Evolutionary conservation across 2,329 filamentous ascomycete genomes (phyloP).

Genomic region (Phaeosphaeriaceae sp.): DNA sequence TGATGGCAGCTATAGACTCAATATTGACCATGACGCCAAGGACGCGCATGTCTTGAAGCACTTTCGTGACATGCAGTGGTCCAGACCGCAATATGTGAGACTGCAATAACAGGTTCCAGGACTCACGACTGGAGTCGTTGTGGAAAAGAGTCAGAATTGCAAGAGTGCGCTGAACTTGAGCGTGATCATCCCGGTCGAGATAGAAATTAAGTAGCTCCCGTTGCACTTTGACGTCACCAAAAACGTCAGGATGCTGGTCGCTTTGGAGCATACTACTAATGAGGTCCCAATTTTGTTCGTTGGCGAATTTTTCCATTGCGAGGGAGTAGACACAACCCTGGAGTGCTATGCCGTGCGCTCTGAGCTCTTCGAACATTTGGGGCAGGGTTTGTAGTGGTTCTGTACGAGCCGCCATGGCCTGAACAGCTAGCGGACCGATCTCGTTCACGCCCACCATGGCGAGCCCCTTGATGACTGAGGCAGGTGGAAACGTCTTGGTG

Average conservation of each 20-base stretch:
- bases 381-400: conserved; percentile 63
- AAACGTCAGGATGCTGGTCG: conserved; percentile 70
- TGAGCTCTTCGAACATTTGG: conserved; percentile 66
- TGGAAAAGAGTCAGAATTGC: conserved; percentile 58
- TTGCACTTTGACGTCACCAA: conserved; percentile 64
- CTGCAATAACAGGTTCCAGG: conserved; percentile 58
- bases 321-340: conserved; percentile 69
- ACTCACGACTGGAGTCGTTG: conserved; percentile 43
- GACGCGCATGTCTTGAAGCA: conserved; percentile 60
- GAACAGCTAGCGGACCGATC: conserved; percentile 78
- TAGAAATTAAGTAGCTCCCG: conserved; percentile 61
- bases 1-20: conserved; percentile 53
- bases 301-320: conserved; percentile 69
- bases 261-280: conserved; percentile 61
- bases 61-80: conserved; percentile 33
- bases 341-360: conserved; percentile 67
- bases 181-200: conserved; percentile 58
- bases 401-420: conserved; percentile 76
- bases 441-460: conserved; percentile 72
- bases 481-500: conserved; percentile 73
- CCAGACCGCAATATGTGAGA: conserved; percentile 42
- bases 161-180: conserved; percentile 62
- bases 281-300: conserved; percentile 60
- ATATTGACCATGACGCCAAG: conserved; percentile 51
- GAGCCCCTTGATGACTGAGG: conserved; percentile 74